Evolutionary conservation across 352 stramenopile genomes (phyloP).

Genomic region (Globisporangium spiculum): DNA sequence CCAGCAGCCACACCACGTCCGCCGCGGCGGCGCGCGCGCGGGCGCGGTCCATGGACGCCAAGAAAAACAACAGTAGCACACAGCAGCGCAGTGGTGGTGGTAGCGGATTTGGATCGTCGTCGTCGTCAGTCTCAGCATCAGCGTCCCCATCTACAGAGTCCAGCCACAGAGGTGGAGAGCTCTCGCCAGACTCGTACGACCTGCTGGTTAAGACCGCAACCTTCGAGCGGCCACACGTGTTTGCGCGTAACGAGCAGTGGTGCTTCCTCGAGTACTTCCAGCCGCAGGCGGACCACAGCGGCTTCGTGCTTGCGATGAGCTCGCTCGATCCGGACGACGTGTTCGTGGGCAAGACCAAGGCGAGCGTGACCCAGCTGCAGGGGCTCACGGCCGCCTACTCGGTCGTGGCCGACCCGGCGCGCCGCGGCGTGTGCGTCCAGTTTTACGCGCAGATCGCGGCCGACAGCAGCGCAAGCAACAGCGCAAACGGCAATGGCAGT

Average conservation of each 20-base stretch:
- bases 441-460: slow-evolving; percentile 34
- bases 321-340: slow-evolving; percentile 52
- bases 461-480: slow-evolving; percentile 5
- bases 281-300: neutral
- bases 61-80: neutral
- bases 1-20: slow-evolving; percentile 19
- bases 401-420: slow-evolving; percentile 19
- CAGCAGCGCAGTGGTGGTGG: neutral
- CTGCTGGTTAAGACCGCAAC: slow-evolving; percentile 45
- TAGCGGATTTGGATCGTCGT: neutral
- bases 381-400: slow-evolving; percentile 25
- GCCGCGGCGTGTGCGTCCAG: slow-evolving; percentile 29
- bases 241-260: slow-evolving; percentile 50
- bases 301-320: slow-evolving; percentile 33
- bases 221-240: slow-evolving; percentile 40
- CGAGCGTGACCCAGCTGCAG: slow-evolving; percentile 32
- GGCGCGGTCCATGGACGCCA: neutral
- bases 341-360: slow-evolving; percentile 45
- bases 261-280: slow-evolving; percentile 36
- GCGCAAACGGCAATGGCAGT: neutral
- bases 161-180: neutral
- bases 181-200: slow-evolving; percentile 14
- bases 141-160: neutral
- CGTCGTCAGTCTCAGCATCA: neutral
- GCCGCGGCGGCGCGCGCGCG: slow-evolving; percentile 2